Evolutionary conservation across 2,329 filamentous ascomycete genomes (phyloP), one percentile per base, ranked within the genome.

Genomic region (Sporothrix sp.): DNA sequence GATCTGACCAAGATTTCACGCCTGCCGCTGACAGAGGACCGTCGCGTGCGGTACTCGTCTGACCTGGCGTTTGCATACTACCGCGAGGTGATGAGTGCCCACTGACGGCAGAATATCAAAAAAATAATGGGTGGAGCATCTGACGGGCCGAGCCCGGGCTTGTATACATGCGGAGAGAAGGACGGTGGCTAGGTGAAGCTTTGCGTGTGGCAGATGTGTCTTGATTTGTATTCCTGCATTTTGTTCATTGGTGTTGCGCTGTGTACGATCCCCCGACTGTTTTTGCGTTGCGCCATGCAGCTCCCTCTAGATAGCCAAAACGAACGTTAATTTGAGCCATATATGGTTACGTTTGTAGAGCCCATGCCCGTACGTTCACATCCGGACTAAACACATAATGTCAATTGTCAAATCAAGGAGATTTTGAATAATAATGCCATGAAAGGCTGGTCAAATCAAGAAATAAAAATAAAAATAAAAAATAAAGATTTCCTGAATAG

Each of bases 41-140:
- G 80, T 35, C 77, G 84, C 58, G 67, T 88, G 53, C 74, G 77
- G 58, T 84, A 90, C 64, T 82, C 84, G 8, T 76, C 81, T 30
- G 79, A 85, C 54, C 70, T 88, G 58, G 82, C 84, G 57, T 72
- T 82, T 59, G 75, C 76, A 50, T 86, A 86, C 60, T 88, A 86
- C 64, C 73, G 73, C 52, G 75, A 76, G 51, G 71, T 85, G 36
- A 80, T 84, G 76, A 75, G 69, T 7, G 68, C 66, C 7, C 54
- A 52, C 7, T 56, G 28, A 42, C 10, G 7, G 20, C 10, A n/a
- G n/a, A 25, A 35, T 35, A 32, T 20, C n/a, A 28, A 43, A 9
- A 35, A 18, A 18, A 27, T 7, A 38, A 16, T 28, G n/a, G 20
- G 9, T 13, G 38, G 14, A 38, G 7, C n/a, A 44, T 4, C 9